Evolutionary conservation across 1,139 yeast species (phyloP), one percentile per base, ranked within the genome.

Genomic region (Eremothecium sinecaudum): DNA sequence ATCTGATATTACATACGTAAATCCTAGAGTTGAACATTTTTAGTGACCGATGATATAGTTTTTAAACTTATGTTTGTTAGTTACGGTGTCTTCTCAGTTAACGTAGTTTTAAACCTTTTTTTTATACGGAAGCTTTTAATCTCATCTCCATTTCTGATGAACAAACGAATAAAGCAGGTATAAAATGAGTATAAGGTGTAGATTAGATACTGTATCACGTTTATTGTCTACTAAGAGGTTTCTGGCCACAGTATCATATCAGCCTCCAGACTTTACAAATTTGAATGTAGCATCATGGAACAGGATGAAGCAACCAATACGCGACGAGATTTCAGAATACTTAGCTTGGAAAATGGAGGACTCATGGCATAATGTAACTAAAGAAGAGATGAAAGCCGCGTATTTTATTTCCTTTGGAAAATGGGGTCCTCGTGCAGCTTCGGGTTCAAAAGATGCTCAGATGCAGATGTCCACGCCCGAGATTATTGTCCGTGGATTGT

Each of bases 261-360:
- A 28, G 2, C 59, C 59, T 4, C 59, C 59, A 7, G 40, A 38
- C 15, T 29, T 45, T 24, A 32, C 27, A n/a, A 38, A 44, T 6
- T 31, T 50, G 8, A 28, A 19, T 12, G 32, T 41, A 3, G 23
- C 28, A 8, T 40, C 62, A 18, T 67, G 72, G 72, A 31, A 42
- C 14, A 51, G 47, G 34, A 48, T 64, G 58, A 58, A 61, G 24
- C 53, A 55, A 10, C 54, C 57, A 14, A 53, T 64, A 33, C 64
- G 58, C 43, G 69, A 65, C 31, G 70, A 65, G 41, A 52, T 67
- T n/a, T 50, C 56, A 15, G 61, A 63, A 34, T 67, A 64, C 41
- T 45, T 67, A 13, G 64, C 62, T 34, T 67, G 67, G 56, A 50
- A 54, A 28, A 62, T 63, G 64, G 58, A 64, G 17, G 67, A 59